Conservation (phyloP, 768 basidiomycete species). For the Suillus alpinus region DNA sequence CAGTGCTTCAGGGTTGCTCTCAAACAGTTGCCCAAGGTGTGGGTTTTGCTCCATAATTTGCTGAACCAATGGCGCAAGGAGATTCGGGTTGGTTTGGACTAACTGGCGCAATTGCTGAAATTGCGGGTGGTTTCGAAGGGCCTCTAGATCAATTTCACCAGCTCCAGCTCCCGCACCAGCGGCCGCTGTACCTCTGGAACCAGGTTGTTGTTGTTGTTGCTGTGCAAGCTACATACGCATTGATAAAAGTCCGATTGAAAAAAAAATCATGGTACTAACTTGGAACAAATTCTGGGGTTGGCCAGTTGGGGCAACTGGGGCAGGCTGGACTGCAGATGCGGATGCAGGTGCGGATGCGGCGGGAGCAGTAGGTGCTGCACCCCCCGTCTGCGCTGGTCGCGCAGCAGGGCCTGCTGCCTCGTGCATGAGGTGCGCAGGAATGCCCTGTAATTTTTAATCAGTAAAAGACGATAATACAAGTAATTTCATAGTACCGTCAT, state of each 20-base stretch:
- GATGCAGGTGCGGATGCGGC: conserved; percentile 29
- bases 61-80: conserved; percentile 80
- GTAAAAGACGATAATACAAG: conserved; percentile 8
- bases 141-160: conserved; percentile 42
- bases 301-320: conserved; percentile 35
- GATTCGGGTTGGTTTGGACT: conserved; percentile 71
- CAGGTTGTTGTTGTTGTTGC: conserved; percentile 51
- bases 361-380: conserved; percentile 34
- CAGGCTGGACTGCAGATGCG: conserved; percentile 36
- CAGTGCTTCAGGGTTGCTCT: conserved; percentile 69
- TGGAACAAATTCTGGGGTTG: conserved; percentile 87
- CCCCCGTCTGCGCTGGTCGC: conserved; percentile 17
- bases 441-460: conserved; percentile 52
- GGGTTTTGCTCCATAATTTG: conserved; percentile 78
- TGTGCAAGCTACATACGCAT: conserved; percentile 57
- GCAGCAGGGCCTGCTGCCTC: conserved; percentile 30
- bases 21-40: conserved; percentile 63
- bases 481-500: conserved; percentile 66
- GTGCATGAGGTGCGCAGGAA: conserved; percentile 65
- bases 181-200: conserved; percentile 31
- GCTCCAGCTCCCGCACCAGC: conserved; percentile 24
- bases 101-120: conserved; percentile 72
- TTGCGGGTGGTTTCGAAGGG: conserved; percentile 60
- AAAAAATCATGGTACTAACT: conserved; percentile 37
- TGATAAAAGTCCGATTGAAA: background rate